These are phyloP conservation scores for Geoglossum glabrum DNA, from an alignment of 495 filamentous ascomycete genomes.

Conservation along the genomic window DNA sequence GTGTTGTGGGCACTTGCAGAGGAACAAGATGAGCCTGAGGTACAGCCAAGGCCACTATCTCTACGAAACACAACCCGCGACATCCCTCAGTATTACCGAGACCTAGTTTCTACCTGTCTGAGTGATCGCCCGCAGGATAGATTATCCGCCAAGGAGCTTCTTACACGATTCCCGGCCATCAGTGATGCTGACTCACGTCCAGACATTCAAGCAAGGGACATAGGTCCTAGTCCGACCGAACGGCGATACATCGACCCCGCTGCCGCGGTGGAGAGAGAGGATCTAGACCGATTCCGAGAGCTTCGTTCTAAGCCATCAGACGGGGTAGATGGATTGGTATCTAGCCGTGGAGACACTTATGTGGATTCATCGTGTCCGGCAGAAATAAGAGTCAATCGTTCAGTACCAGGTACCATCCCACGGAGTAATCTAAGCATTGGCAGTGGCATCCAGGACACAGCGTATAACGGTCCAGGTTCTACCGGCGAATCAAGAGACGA, in stretches of 20 bases:
- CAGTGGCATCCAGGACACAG: neutral
- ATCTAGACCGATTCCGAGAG: neutral
- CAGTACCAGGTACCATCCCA: neutral
- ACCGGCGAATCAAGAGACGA: constrained; percentile 1
- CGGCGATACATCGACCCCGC: neutral
- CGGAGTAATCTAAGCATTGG: neutral
- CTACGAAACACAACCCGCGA: neutral
- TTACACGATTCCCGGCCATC: constrained; percentile 26
- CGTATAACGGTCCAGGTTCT: neutral
- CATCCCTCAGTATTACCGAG: constrained; percentile 24
- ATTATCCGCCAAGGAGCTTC: constrained; percentile 34
- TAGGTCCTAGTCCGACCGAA: neutral
- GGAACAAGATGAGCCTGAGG: constrained; percentile 77
- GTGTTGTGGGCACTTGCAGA: constrained; percentile 84
- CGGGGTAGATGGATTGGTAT: neutral
- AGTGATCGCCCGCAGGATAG: constrained; percentile 32
- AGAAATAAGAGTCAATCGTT: neutral
- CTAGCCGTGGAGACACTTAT: neutral
- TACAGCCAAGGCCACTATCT: constrained; percentile 48
- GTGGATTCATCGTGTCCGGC: neutral
- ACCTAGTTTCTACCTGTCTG: constrained; percentile 37
- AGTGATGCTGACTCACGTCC: neutral
- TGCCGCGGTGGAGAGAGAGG: neutral
- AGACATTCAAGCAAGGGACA: neutral
- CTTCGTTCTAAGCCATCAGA: neutral